Evolutionary conservation across 1,139 yeast species (phyloP), one percentile per base, ranked within the genome.

Genomic region (Geotrichum reessii): DNA sequence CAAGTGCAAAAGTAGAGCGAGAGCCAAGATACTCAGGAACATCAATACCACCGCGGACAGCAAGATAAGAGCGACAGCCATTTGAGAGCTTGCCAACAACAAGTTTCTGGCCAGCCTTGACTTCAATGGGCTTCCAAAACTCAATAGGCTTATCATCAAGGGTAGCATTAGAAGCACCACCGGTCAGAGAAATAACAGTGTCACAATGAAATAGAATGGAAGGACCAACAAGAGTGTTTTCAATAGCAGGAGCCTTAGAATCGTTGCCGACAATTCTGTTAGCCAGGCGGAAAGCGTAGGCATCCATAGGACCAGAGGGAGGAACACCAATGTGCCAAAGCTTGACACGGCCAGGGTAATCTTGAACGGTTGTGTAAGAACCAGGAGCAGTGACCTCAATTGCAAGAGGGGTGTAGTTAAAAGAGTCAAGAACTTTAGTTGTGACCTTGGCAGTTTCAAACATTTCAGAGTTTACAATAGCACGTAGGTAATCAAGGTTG

Each of bases 261-360:
- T 86, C 82, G 73, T 93, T 92, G 62, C 97, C 97, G 56, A 93
- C 97, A 69, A 89, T 83, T 70, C 87, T 78, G 76, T 93, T 92
- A 37, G 96, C 97, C 63, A 90, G 72, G 69, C 97, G 81, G 77
- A 91, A 92, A 1, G 97, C 84, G 67, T 85, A 91, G 62, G 86
- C 83, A 74, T 93, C 98, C 98, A 93, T 93, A 63, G 98, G 97
- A 52, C 99, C 99, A 46, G 97, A 89, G 9, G 98, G 98, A 33
- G 99, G 99, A 58, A 93, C 97, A 71, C 99, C 99, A 60, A 76
- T 78, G 69, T 86, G 81, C 98, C 98, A 93, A 71, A 86, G 82
- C 14, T 92, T 87, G 61, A 79, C 79, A 77, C 98, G 85, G 61
- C 98, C 98, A 14, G 98, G 98, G 71, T 84, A 92, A 73, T 92